phyloP scores from a whole-genome alignment of 2,329 filamentous ascomycete genomes.

The Xylogone sp. region DNA sequence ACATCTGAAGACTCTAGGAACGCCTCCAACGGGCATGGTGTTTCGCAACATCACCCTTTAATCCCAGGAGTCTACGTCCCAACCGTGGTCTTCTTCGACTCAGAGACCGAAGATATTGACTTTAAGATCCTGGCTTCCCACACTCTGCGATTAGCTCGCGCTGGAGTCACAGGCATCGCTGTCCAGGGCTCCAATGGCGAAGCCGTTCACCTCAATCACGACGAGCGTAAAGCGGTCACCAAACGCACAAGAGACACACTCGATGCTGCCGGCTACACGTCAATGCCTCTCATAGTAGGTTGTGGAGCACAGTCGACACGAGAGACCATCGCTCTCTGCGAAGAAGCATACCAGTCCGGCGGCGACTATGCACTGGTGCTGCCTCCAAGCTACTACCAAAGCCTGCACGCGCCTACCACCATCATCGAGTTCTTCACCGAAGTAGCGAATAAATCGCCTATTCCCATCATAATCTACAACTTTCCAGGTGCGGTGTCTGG shows the following conservation, averaged over 20 bases:
- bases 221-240: slow-evolving; percentile 54
- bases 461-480: slow-evolving; percentile 53
- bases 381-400: slow-evolving; percentile 60
- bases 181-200: slow-evolving; percentile 62
- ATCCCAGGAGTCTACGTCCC: slow-evolving; percentile 61
- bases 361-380: slow-evolving; percentile 61
- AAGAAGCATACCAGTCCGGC: slow-evolving; percentile 54
- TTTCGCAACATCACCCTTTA: slow-evolving; percentile 12
- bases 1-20: too few relatives aligned
- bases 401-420: slow-evolving; percentile 45
- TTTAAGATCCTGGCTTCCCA: slow-evolving; percentile 37
- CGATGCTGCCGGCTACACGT: slow-evolving; percentile 48
- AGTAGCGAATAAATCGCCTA: slow-evolving; percentile 43
- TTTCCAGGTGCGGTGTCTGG: slow-evolving; percentile 49
- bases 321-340: slow-evolving; percentile 57
- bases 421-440: slow-evolving; percentile 53
- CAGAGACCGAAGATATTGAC: slow-evolving; percentile 61
- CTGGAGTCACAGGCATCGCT: slow-evolving; percentile 54
- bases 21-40: not conserved
- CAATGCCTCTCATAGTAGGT: slow-evolving; percentile 59
- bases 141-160: slow-evolving; percentile 50
- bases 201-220: slow-evolving; percentile 56
- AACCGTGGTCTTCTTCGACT: slow-evolving; percentile 65
- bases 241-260: slow-evolving; percentile 52
- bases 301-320: slow-evolving; percentile 59